These are phyloP conservation scores for Candida chilensis DNA, from an alignment of 805 yeast species.

Conservation along the genomic window DNA sequence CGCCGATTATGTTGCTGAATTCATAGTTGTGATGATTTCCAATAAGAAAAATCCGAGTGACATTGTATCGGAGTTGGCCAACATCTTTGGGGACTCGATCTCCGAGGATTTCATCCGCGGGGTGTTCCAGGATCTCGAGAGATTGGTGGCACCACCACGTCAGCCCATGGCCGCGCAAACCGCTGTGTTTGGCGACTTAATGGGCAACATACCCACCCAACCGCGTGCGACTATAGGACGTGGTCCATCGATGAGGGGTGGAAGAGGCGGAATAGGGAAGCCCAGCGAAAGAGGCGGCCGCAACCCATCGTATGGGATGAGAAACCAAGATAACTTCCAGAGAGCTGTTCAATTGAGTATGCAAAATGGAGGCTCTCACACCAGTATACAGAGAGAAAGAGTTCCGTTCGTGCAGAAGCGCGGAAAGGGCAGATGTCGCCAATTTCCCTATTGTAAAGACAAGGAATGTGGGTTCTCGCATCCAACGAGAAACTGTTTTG, in stretches of 20 bases:
- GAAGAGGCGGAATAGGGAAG: neutral
- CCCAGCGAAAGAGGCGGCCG: neutral
- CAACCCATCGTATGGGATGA: slow-evolving; percentile 13
- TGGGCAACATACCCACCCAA: no score
- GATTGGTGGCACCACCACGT: slow-evolving; percentile 15
- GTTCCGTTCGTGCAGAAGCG: slow-evolving; percentile 29
- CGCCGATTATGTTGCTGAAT: slow-evolving; percentile 61
- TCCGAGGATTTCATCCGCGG: slow-evolving; percentile 45
- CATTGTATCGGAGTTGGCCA: slow-evolving; percentile 50
- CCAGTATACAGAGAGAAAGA: slow-evolving; percentile 9
- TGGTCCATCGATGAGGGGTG: no score
- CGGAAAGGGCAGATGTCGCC: slow-evolving; percentile 56
- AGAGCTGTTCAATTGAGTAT: slow-evolving; percentile 27
- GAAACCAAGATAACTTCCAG: slow-evolving; percentile 29
- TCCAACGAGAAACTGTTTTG: slow-evolving; percentile 69
- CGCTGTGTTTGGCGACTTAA: slow-evolving; percentile 1
- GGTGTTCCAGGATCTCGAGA: slow-evolving; percentile 48
- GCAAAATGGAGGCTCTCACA: slow-evolving; percentile 5
- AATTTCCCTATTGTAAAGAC: slow-evolving; percentile 65
- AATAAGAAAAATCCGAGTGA: slow-evolving; percentile 56
- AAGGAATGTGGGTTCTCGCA: slow-evolving; percentile 70
- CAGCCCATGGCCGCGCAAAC: neutral
- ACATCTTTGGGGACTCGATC: slow-evolving; percentile 54
- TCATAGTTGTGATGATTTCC: slow-evolving; percentile 59
- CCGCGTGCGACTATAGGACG: no score